Evolutionary conservation across 2,329 filamentous ascomycete species (phyloP), one percentile per base, ranked within the genome.

Genomic region (Iodosphaeria phyllophila): DNA sequence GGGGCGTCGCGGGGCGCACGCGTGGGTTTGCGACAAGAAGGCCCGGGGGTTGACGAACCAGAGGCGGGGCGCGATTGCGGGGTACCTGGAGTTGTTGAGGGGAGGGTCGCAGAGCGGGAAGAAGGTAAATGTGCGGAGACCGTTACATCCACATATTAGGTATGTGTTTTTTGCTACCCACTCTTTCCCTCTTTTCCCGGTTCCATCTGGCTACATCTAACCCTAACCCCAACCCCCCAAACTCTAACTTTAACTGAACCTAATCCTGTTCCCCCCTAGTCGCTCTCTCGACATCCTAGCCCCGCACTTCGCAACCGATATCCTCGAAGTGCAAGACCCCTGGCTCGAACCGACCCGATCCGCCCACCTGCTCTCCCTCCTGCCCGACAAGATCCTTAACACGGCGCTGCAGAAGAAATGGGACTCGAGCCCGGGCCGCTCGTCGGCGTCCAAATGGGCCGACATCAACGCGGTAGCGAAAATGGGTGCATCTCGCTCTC

Each of bases 21-120:
- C 89, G 5, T 98, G 89, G 89, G 78, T 98, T 8, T 95, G 86
- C 45, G 89, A 98, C 47, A 79, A 76, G 43, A 73, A 74, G 29
- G 89, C 84, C 1, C 68, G 89, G 29, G 62, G 62, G 17, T 67
- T 98, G 57, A 77, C 92, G 34, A 89, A 98, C 40, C 67, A 76
- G 38, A 83, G 79, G 50, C 68, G 89, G 28, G 71, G 71, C 36
- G 78, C 84, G 0, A 74, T 98, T 32, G 82, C 82, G 0, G 74
- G 78, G 13, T 98, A 95, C 43, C 61, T 98, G 9, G 84, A 93
- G 41, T 64, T 95, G 2, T 58, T 95, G n/a, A 76, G 72, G 35
- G 89, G 89, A 29, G 82, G 83, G 29, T 66, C 78, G 12, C 76
- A 91, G 46, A 74, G 74, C 37, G 80, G 80, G 18, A 92, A 92